phyloP scores from a whole-genome alignment of 345 rosid genomes.

The Physaria fendleri region DNA sequence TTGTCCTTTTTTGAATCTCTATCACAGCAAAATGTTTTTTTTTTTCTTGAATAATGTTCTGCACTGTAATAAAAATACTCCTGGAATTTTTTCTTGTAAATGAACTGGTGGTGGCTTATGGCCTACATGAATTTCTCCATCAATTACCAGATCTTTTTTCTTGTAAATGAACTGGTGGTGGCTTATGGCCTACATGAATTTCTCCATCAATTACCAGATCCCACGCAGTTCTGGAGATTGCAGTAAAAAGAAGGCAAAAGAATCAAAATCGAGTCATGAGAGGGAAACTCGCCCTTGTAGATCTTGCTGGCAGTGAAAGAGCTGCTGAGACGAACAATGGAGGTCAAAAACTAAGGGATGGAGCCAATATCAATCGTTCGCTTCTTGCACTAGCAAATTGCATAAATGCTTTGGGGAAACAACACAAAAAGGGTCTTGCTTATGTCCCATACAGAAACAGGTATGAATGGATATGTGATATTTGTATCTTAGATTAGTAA shows the following conservation, averaged over 20 bases:
- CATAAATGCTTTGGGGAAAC: slow-evolving; percentile 90
- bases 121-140: slow-evolving; percentile 14
- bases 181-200: background rate
- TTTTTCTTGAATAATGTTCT: background rate
- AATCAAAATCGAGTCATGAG: slow-evolving; percentile 67
- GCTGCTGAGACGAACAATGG: slow-evolving; percentile 90
- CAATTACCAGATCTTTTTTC: slow-evolving; percentile 44
- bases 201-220: slow-evolving; percentile 47
- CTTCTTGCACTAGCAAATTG: slow-evolving; percentile 96
- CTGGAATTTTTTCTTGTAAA: background rate
- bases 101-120: background rate
- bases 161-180: background rate
- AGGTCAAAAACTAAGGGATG: slow-evolving; percentile 93
- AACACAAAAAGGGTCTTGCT: slow-evolving; percentile 94
- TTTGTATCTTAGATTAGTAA: background rate
- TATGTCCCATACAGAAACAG: slow-evolving; percentile 97
- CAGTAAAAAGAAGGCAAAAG: slow-evolving; percentile 71
- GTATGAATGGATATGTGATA: slow-evolving; percentile 28
- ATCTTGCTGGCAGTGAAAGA: slow-evolving; percentile 98
- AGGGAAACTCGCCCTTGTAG: slow-evolving; percentile 97
- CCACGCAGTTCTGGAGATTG: slow-evolving; percentile 88
- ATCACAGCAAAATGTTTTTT: no score
- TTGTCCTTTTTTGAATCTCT: no score
- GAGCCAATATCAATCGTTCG: slow-evolving; percentile 87
- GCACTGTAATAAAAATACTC: background rate